Conservation (phyloP, 23 red algal genomes). For the Gracilaria gracilis region DNA sequence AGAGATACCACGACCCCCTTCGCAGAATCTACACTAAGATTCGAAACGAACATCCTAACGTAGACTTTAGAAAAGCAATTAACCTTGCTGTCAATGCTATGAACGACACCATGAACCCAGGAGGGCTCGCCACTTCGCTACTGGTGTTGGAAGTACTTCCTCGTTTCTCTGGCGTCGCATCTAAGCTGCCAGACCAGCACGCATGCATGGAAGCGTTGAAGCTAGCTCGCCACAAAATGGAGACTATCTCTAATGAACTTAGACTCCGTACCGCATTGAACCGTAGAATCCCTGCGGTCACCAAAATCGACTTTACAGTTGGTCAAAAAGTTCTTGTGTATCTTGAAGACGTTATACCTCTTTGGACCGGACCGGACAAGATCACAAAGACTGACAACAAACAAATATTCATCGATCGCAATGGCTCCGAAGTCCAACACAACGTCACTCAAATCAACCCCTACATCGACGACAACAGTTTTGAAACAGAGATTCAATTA, state of each 20-base stretch:
- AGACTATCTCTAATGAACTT: slow-evolving; percentile 1
- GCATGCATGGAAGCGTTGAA: background rate
- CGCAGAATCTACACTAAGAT: background rate
- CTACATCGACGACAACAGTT: background rate
- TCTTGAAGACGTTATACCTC: background rate
- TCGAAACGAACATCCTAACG: background rate
- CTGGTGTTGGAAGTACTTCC: slow-evolving; percentile 1
- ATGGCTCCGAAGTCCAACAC: background rate
- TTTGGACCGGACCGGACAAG: background rate
- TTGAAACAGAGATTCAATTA: background rate
- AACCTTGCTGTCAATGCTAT: background rate
- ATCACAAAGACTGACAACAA: background rate
- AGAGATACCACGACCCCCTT: slow-evolving; percentile 32
- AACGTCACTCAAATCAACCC: background rate
- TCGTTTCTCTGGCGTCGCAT: background rate
- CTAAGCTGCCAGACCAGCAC: background rate
- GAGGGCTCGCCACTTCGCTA: background rate
- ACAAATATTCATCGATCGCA: background rate
- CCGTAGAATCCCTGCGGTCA: background rate
- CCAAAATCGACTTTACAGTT: background rate
- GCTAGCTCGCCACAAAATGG: background rate
- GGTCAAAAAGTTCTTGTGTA: background rate
- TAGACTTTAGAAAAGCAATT: background rate
- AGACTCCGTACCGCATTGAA: background rate
- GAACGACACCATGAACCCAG: slow-evolving; percentile 18